These are phyloP conservation scores for Neonothopanus nambi DNA, from an alignment of 1,284 basidiomycete species.

Conservation along the genomic window DNA sequence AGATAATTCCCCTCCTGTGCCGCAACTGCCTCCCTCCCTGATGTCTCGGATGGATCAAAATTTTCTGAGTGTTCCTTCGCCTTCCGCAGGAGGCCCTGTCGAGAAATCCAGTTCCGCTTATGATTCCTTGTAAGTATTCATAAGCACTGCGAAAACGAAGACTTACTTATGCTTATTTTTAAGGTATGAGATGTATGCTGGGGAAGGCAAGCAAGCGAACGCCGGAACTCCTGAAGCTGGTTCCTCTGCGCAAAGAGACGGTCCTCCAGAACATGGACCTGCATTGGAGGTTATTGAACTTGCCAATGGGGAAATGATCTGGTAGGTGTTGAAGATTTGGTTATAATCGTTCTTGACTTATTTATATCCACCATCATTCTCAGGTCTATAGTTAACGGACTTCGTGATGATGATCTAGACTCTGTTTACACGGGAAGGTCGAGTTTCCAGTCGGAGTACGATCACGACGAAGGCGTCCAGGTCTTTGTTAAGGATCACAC, in stretches of 20 bases:
- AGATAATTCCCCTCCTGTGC: constrained; percentile 67
- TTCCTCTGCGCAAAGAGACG: constrained; percentile 7
- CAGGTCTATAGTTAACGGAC: constrained; percentile 80
- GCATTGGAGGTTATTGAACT: constrained; percentile 78
- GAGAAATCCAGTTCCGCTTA: constrained; percentile 69
- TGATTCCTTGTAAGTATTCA: constrained; percentile 67
- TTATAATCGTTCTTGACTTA: constrained; percentile 14
- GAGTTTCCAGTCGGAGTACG: constrained; percentile 75
- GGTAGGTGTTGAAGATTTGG: constrained; percentile 42
- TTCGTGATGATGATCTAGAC: constrained; percentile 75
- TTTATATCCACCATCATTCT: not conserved
- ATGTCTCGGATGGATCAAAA: constrained; percentile 46
- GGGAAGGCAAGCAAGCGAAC: constrained; percentile 42
- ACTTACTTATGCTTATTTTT: constrained; percentile 22
- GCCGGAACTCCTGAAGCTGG: constrained; percentile 23
- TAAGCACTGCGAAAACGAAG: not conserved
- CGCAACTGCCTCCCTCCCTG: constrained; percentile 57
- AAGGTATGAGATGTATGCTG: constrained; percentile 80
- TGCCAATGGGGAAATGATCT: constrained; percentile 81
- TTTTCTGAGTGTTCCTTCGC: constrained; percentile 36
- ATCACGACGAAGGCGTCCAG: constrained; percentile 61
- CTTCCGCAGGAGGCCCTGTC: constrained; percentile 28
- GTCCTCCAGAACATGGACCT: constrained; percentile 40
- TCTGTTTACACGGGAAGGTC: constrained; percentile 64
- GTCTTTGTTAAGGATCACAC: constrained; percentile 73